phyloP scores from a whole-genome alignment of 352 stramenopile species.

The Albugo laibachii region DNA sequence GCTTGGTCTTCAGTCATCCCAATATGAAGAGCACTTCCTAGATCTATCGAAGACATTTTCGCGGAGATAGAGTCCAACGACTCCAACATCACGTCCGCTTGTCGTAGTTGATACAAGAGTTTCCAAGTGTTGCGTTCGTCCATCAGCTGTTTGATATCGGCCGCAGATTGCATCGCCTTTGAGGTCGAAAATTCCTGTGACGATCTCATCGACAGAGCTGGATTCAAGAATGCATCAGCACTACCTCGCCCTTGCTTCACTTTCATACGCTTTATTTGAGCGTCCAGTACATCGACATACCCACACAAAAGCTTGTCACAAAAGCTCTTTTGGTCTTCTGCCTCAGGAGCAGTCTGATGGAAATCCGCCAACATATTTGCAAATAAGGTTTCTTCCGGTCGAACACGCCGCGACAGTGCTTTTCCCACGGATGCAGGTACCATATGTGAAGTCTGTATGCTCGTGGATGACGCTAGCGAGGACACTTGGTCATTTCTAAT shows the following conservation, averaged over 20 bases:
- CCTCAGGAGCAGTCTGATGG: slow-evolving; percentile 42
- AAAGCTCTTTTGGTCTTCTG: slow-evolving; percentile 48
- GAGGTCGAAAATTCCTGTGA: not conserved
- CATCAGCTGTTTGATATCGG: slow-evolving; percentile 33
- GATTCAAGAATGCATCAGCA: slow-evolving; percentile 2
- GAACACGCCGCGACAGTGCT: slow-evolving; percentile 29
- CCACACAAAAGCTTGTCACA: slow-evolving; percentile 48
- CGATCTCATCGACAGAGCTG: not conserved
- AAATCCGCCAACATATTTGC: slow-evolving; percentile 58
- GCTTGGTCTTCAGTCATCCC: slow-evolving; percentile 69
- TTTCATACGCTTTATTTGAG: slow-evolving; percentile 33
- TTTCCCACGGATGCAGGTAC: slow-evolving; percentile 12
- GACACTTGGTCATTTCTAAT: not conserved
- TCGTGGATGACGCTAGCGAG: slow-evolving; percentile 39
- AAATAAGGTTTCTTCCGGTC: slow-evolving; percentile 54
- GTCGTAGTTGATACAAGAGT: slow-evolving; percentile 45
- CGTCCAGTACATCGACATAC: slow-evolving; percentile 64
- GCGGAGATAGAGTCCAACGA: not conserved
- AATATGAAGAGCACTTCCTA: slow-evolving; percentile 24
- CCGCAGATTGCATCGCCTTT: slow-evolving; percentile 1
- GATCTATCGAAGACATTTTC: not conserved
- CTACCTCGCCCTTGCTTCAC: slow-evolving; percentile 2
- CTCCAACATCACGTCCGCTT: slow-evolving; percentile 10
- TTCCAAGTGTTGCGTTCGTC: slow-evolving; percentile 76
- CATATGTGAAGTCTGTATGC: slow-evolving; percentile 23